Evolutionary conservation across 2,329 filamentous ascomycete genomes (phyloP), one percentile per base, ranked within the genome.

Genomic region (Nigrograna mackinnonii): DNA sequence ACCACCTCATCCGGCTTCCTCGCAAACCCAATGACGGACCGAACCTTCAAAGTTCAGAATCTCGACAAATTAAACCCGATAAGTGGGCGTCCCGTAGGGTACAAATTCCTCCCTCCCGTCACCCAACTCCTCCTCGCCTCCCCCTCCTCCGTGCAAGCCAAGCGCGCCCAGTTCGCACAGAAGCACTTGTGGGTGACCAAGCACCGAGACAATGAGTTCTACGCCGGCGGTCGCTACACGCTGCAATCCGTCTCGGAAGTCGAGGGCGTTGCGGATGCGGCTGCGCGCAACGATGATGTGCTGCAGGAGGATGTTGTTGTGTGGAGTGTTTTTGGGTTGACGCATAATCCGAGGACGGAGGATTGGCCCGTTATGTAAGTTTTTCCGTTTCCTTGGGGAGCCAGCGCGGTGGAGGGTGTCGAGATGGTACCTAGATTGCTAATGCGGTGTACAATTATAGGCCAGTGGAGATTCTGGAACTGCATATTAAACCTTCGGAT

Each of bases 361-460:
- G 49, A 52, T 35, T 53, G 30, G 12, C 48, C 50, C 4, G 42
- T 53, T 26, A 53, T 53, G 49, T 45, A 46, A 14, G 34, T 22
- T n/a, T n/a, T n/a, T n/a, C n/a, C n/a, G n/a, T n/a, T n/a, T n/a
- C n/a, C n/a, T n/a, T n/a, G n/a, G n/a, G n/a, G n/a, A n/a, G n/a
- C n/a, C n/a, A n/a, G n/a, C n/a, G 49, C 21, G 7, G 4, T 35
- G 7, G 20, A 51, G 60, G 79, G 82, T 53, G 82, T 80, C 63
- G 78, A 78, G 0, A 73, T 82, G 34, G 82, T 82, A 79, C 79
- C 79, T 1, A 75, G 73, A n/a, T n/a, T n/a, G n/a, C n/a, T n/a
- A n/a, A n/a, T n/a, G n/a, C n/a, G n/a, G n/a, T n/a, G n/a, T n/a
- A n/a, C n/a, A n/a, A n/a, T n/a, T n/a, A n/a, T n/a, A n/a, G n/a